These are phyloP conservation scores for Bjerkandera adusta DNA, from an alignment of 1,284 basidiomycete species.

Conservation along the genomic window DNA sequence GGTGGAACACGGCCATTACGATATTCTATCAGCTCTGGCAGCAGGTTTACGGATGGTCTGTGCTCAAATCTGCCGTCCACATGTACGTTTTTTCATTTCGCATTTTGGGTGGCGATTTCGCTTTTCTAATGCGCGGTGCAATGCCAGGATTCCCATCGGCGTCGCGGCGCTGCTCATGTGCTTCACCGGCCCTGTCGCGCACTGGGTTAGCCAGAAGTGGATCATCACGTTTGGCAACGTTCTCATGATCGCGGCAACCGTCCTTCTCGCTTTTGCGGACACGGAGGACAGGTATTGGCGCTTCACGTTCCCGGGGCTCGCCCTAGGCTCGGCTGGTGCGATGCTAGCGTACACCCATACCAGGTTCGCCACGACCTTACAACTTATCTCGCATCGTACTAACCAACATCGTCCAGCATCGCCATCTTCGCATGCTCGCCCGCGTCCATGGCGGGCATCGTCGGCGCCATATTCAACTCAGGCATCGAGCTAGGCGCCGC, in stretches of 20 bases:
- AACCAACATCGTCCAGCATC: conserved; percentile 22
- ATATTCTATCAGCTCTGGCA: conserved; percentile 38
- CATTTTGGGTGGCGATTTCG: neutral
- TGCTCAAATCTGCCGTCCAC: conserved; percentile 35
- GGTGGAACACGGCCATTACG: conserved; percentile 37
- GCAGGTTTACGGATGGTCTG: conserved; percentile 35
- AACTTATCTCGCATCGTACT: conserved; percentile 3
- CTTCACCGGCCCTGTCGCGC: conserved; percentile 33
- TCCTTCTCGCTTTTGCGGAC: conserved; percentile 36
- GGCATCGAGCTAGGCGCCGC: conserved; percentile 31
- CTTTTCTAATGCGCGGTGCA: neutral
- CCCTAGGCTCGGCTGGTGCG: conserved; percentile 37
- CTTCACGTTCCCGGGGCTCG: conserved; percentile 39
- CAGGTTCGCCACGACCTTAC: conserved; percentile 20
- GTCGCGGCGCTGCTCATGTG: conserved; percentile 25
- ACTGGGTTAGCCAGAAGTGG: conserved; percentile 31
- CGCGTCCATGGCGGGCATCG: conserved; percentile 26
- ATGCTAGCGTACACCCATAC: conserved; percentile 20
- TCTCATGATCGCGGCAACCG: conserved; percentile 31
- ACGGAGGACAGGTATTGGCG: conserved; percentile 35
- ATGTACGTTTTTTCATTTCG: conserved; percentile 28
- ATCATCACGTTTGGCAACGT: conserved; percentile 36
- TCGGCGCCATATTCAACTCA: conserved; percentile 32
- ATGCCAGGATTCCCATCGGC: conserved; percentile 8
- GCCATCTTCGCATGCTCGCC: conserved; percentile 29